These are phyloP conservation scores for Glycine soja DNA, from an alignment of 306 rosid genomes.

Conservation along the genomic window DNA sequence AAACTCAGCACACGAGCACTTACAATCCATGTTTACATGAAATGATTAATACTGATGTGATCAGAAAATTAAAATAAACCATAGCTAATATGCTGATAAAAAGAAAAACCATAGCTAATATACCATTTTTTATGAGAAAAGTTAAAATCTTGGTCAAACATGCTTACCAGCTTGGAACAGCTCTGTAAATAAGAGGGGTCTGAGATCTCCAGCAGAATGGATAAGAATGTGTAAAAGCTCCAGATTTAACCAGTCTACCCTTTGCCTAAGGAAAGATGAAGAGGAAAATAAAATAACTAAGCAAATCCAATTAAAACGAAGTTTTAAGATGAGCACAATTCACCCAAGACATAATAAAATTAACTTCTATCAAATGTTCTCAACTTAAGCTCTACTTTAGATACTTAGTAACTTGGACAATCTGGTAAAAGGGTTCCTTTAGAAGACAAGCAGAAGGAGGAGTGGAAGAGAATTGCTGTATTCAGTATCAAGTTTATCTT, in stretches of 20 bases:
- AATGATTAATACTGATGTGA: neutral
- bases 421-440: neutral
- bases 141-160: conserved; percentile 25
- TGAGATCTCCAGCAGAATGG: conserved; percentile 95
- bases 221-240: conserved; percentile 85
- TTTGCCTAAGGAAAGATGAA: conserved; percentile 67
- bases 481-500: conserved; percentile 4
- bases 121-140: conserved; percentile 33
- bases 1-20: neutral
- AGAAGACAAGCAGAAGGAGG: conserved; percentile 13
- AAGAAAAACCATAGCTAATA: conserved; percentile 31
- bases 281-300: conserved; percentile 25
- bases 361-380: conserved; percentile 26
- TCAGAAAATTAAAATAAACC: neutral
- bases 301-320: conserved; percentile 14
- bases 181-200: conserved; percentile 94
- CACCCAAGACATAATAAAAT: conserved; percentile 24
- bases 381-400: conserved; percentile 2
- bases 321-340: conserved; percentile 5
- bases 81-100: too few relatives aligned
- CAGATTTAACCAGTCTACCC: conserved; percentile 84
- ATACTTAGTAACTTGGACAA: neutral
- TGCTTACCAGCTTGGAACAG: conserved; percentile 96
- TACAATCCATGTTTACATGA: neutral
- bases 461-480: conserved; percentile 2